Evolutionary conservation across 192 early-diverging fungal species (phyloP), one percentile per base, ranked within the genome.

Genomic region (Fimicolochytrium jonesii): DNA sequence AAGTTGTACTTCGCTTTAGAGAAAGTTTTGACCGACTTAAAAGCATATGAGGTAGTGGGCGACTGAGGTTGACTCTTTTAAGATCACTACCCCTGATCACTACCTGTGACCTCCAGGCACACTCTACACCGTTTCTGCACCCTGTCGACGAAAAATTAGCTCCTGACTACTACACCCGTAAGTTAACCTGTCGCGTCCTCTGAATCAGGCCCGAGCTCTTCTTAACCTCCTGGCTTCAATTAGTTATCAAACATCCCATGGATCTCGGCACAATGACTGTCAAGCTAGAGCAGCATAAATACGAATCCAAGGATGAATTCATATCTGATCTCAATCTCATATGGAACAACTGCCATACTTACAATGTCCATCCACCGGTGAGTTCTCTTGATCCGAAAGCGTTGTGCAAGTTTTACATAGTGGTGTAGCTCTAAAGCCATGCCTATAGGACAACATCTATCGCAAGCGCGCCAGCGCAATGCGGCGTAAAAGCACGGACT

Each of bases 211-310:
- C n/a, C n/a, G n/a, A n/a, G n/a, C n/a, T n/a, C n/a, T n/a, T n/a
- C n/a, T n/a, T n/a, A n/a, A 20, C 44, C 18, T 42, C n/a, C 2
- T 6, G 33, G 33, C 31, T 61, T 22, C 48, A 1, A 15, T 20
- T 67, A 85, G 92, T 99, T 46, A 94, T 99, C 62, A 87, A 86
- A 68, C 69, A 88, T 6, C 96, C 96, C 4, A 99, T 99, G 96
- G 96, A 99, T 77, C 76, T 99, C 31, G 86, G 83, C 15, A 88
- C 89, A 25, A 91, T 99, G 68, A 73, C 90, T 42, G 91, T 90
- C 67, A 95, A 97, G 59, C 74, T 99, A 54, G 87, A 89, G 67
- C 62, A 46, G 7, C 81, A 87, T 45, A 73, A 84, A 47, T 99
- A 99, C 73, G 78, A 87, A 54, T 87, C 82, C 79, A 97, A 97